phyloP scores from a whole-genome alignment of 2,329 filamentous ascomycete genomes.

The Lizonia empirigonia region DNA sequence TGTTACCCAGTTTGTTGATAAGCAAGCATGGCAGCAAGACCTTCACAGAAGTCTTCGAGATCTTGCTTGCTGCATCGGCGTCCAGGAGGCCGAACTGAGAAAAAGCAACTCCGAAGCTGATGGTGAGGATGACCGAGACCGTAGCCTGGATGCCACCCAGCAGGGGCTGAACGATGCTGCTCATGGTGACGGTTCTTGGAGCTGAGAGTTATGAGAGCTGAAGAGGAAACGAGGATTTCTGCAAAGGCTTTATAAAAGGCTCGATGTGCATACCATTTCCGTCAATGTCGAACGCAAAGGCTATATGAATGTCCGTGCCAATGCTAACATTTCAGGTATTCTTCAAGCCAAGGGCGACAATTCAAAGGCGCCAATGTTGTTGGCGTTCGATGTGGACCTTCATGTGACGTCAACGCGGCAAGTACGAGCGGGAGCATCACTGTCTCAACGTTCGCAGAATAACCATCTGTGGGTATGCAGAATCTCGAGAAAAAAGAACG shows the following conservation, averaged over 20 bases:
- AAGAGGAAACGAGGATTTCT: background rate
- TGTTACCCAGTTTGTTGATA: constrained; percentile 59
- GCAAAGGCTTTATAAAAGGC: background rate
- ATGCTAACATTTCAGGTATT: constrained; percentile 13
- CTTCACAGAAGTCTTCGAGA: constrained; percentile 59
- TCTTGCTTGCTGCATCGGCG: constrained; percentile 56
- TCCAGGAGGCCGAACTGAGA: constrained; percentile 58
- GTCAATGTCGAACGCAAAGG: background rate
- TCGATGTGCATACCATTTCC: background rate
- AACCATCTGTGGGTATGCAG: too few relatives aligned
- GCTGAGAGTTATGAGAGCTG: background rate
- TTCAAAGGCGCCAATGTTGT: constrained; percentile 5
- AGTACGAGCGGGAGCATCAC: background rate
- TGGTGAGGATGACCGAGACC: constrained; percentile 60
- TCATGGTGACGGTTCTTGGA: constrained; percentile 3
- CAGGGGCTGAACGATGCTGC: constrained; percentile 46
- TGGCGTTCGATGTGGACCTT: constrained; percentile 14
- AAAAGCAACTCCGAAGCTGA: constrained; percentile 58
- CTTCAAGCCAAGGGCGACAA: constrained; percentile 9
- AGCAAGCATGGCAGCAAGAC: constrained; percentile 61
- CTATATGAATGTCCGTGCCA: constrained; percentile 7
- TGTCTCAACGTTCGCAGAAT: background rate
- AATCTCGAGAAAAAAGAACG: background rate
- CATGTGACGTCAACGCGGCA: constrained; percentile 14
- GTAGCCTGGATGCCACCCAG: constrained; percentile 62